Percentiles rank a stretch among this genome's conserved stretches.
Evolutionary conservation across 768 basidiomycete species (phyloP).

Genomic region (Lepiota subincarnata): DNA sequence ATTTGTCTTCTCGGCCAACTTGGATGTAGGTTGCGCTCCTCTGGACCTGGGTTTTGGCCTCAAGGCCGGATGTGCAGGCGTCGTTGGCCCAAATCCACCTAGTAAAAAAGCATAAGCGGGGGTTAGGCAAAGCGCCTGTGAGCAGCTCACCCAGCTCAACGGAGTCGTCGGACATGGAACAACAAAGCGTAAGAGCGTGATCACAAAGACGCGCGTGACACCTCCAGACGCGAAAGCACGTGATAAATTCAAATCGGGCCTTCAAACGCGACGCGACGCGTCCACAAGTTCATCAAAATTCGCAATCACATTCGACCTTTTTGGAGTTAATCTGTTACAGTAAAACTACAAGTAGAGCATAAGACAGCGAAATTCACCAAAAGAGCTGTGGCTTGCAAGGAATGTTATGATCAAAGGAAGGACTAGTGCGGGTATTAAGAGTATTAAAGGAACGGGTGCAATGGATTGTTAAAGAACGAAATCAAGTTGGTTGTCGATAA

Average conservation of each 20-base stretch:
- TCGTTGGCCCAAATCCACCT: constrained; percentile 22
- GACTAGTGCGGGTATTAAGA: neutral
- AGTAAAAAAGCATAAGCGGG: no score
- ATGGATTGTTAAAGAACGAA: neutral
- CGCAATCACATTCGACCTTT: no score
- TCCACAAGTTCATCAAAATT: no score
- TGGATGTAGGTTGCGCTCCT: constrained; percentile 1
- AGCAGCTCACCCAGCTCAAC: constrained; percentile 8
- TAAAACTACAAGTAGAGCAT: no score
- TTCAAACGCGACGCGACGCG: neutral
- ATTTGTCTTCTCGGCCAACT: neutral
- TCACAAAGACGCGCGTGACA: neutral
- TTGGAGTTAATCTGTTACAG: no score
- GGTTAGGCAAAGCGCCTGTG: no score
- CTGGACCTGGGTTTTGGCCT: constrained; percentile 6
- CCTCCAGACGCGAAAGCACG: constrained; percentile 5
- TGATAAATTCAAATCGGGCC: neutral
- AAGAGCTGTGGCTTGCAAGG: neutral
- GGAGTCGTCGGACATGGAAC: constrained; percentile 11
- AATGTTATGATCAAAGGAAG: neutral
- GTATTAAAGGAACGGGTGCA: neutral
- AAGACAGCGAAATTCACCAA: neutral
- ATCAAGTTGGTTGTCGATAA: neutral
- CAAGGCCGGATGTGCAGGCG: constrained; percentile 12
- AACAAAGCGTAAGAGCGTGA: neutral